phyloP scores from a whole-genome alignment of 805 yeast genomes.

The Myxozyma lipomycoides region DNA sequence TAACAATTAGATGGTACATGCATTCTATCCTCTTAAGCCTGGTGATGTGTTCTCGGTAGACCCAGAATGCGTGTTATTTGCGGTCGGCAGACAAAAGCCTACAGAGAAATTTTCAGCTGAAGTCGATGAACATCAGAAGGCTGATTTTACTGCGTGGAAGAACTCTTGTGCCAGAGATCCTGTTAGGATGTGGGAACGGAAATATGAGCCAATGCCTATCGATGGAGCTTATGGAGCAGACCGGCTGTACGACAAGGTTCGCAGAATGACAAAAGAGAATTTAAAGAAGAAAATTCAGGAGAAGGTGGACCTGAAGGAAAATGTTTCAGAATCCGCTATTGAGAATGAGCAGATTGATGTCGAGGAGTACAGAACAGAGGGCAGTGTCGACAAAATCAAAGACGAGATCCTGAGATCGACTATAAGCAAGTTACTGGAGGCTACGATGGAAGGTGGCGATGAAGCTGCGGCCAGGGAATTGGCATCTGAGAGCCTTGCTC shows the following conservation, averaged over 20 bases:
- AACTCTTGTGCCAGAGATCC: conserved; percentile 56
- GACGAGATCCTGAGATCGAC: background rate
- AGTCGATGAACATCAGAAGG: conserved; percentile 67
- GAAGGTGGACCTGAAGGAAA: conserved; percentile 10
- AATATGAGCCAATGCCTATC: conserved; percentile 24
- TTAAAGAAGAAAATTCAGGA: conserved; percentile 3
- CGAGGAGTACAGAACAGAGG: conserved; percentile 24
- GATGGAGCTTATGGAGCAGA: conserved; percentile 17
- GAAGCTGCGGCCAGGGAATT: background rate
- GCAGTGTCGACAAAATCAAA: conserved; percentile 1
- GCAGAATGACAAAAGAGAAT: conserved; percentile 1
- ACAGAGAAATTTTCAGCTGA: conserved; percentile 60
- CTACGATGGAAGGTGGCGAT: background rate
- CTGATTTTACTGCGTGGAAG: conserved; percentile 72
- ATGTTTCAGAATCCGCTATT: conserved; percentile 2
- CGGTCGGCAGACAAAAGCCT: conserved; percentile 84
- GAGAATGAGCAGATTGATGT: conserved; percentile 19
- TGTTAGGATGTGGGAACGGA: conserved; percentile 48
- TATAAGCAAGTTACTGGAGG: background rate
- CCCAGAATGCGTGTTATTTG: conserved; percentile 80
- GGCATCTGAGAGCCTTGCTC: background rate
- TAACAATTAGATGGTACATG: conserved; percentile 16
- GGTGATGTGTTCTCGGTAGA: conserved; percentile 85
- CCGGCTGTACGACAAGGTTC: conserved; percentile 10
- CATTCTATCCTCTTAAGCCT: conserved; percentile 46